Conservation (phyloP, 306 rosid species). For the Coriaria nepalensis region DNA sequence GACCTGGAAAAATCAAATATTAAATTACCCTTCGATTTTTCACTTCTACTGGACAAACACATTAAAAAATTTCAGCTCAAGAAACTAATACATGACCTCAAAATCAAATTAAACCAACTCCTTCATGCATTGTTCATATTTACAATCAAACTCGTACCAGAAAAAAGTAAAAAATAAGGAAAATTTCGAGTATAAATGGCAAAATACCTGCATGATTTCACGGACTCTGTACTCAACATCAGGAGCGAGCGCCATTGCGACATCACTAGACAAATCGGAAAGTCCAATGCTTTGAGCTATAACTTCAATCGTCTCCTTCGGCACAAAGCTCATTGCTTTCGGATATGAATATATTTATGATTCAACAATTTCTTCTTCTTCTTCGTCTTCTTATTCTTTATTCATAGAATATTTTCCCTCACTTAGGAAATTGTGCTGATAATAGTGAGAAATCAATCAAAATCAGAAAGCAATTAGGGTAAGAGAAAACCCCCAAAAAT, state of each 20-base stretch:
- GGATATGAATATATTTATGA: no score
- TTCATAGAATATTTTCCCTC: no score
- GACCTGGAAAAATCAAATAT: no score
- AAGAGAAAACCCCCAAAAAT: no score
- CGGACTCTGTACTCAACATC: constrained; percentile 88
- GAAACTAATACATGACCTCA: no score
- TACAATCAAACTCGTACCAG: background rate
- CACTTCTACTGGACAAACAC: no score
- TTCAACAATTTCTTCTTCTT: background rate
- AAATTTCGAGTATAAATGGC: background rate
- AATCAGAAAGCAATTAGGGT: no score
- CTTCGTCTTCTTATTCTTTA: background rate
- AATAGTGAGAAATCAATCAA: no score
- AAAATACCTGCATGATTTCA: constrained; percentile 85
- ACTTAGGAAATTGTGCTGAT: no score
- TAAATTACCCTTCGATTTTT: no score
- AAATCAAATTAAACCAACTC: background rate
- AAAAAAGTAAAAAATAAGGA: background rate
- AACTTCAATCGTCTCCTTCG: constrained; percentile 86
- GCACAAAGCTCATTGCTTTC: constrained; percentile 47
- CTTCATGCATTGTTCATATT: background rate
- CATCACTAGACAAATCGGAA: constrained; percentile 65
- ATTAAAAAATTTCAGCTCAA: no score
- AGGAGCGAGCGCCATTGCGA: constrained; percentile 64
- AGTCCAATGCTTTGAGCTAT: constrained; percentile 81